phyloP scores from a whole-genome alignment of 768 basidiomycete genomes.

The Sarcodon sp. region DNA sequence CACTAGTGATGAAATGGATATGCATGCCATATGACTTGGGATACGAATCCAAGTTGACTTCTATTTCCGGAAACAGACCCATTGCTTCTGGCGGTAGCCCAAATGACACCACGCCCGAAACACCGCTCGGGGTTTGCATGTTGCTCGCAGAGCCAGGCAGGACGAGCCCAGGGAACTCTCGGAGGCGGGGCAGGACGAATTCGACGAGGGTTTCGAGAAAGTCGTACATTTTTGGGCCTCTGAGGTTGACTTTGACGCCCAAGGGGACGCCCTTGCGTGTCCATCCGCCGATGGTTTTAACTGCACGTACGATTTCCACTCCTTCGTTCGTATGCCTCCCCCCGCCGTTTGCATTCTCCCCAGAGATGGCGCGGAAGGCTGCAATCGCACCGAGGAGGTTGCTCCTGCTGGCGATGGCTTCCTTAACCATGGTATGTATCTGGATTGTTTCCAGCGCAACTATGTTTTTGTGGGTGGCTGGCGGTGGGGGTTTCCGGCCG shows the following conservation, averaged over 20 bases:
- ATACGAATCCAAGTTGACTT: conserved; percentile 87
- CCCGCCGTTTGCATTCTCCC: conserved; percentile 65
- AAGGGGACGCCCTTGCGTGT: conserved; percentile 71
- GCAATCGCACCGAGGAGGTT: conserved; percentile 77
- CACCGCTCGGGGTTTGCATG: conserved; percentile 59
- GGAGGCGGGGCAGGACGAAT: conserved; percentile 88
- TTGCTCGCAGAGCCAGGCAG: conserved; percentile 68
- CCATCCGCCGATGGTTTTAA: conserved; percentile 71
- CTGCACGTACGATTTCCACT: conserved; percentile 61
- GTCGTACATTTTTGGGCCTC: conserved; percentile 89
- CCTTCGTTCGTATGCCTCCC: conserved; percentile 60
- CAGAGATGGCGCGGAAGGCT: conserved; percentile 78
- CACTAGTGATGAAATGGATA: conserved; percentile 87
- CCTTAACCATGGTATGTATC: conserved; percentile 79
- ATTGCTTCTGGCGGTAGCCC: conserved; percentile 79
- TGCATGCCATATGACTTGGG: conserved; percentile 84
- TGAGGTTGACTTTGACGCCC: conserved; percentile 84
- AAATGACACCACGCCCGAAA: conserved; percentile 81
- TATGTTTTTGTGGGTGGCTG: conserved; percentile 55
- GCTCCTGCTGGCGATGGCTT: conserved; percentile 56
- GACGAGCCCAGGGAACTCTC: conserved; percentile 78
- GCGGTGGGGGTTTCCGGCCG: conserved; percentile 54
- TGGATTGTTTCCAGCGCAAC: conserved; percentile 73
- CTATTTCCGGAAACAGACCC: conserved; percentile 90
- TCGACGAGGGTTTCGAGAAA: conserved; percentile 82